Base-by-base conservation (phyloP, 192 early-diverging fungal genomes). In the Helicostylum pulchrum region DNA sequence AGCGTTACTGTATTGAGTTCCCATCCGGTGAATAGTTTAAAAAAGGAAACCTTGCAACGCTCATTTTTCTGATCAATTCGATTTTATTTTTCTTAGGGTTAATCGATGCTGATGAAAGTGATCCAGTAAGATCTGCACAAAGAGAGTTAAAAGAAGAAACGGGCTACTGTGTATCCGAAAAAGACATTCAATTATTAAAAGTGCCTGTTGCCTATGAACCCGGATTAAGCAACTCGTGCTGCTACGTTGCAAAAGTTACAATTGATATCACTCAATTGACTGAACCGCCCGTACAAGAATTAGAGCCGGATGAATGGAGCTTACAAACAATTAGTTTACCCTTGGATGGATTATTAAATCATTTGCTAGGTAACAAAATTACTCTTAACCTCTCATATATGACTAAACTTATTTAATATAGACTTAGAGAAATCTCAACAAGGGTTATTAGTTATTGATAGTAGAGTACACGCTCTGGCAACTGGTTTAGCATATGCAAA, bases 101-200 rank as follows among this genome's bases (percentile, higher is more conserved):
- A 14, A 60, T 60, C 8, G 58, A 60, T 45, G 11, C 39, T 44
- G 20, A 23, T 5, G 44, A 60, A 21, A 52, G 19, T 52, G 53
- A 54, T 15, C 43, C 58, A 15, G 6, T 47, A 0, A 46, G 20
- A 30, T 42, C 58, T 7, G 58, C 58, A 23, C 58, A 60, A 45
- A 21, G 58, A 30, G 58, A 47, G 20, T 26, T 47, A 30, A 60
- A 45, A 23, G 58, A 60, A 60, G 58, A 60, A 26, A 60, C 58
- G 4, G 58, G 58, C 5, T 60, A 60, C 5, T 30, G 11, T 8
- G 58, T 60, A 45, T 7, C 39, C 7, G 39, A 46, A 60, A 7
- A 43, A 7, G 23, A 60, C 5, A 46, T 60, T 14, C n/a, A 46
- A 3, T 7, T 60, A 14, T 9, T 15, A 3, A 43, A 30, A 9